Base-by-base conservation (phyloP, 2,329 filamentous ascomycete genomes). In the Colletotrichum sp. region DNA sequence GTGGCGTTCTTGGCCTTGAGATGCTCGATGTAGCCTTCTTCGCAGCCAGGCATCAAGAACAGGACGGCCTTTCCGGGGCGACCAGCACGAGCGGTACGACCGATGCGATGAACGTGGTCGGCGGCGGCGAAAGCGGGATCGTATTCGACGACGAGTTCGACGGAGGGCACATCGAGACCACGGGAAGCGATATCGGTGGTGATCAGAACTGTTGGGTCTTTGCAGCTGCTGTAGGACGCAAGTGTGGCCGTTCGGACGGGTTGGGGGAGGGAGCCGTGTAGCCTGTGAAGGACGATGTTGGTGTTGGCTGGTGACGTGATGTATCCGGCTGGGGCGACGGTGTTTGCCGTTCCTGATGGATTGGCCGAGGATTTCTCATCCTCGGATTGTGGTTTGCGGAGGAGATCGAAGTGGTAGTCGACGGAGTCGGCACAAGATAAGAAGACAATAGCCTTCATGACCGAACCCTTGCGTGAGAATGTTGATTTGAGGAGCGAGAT, bases 371-470 rank as follows among this genome's bases (percentile, higher is more conserved):
- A 18, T 15, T 71, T 70, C 28, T 81, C 73, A n/a, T 73, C 69
- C 69, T 77, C 72, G 15, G 82, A 24, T 18, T 61, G 67, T 0
- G 83, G 82, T 30, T 86, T 80, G 59, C 88, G 93, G 73, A 99
- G 91, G 5, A 98, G 87, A 76, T 98, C 94, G 83, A 96, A 99
- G 83, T 99, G 96, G 80, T 98, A 99, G 83, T 99, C 96, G 75
- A 99, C 97, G 2, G 95, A 97, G 83, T 99, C 97, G 24, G 97
- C 96, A 81, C 97, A 99, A 13, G 96, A 98, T 65, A 99, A 94
- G 86, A 99, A 99, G 43, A 99, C 90, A 76, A 99, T 98, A 26
- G 94, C 95, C 85, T 99, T 99, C 95, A 98, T 98, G 21, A 98
- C 94, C 2, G 95, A 95, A 1, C 96, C 96, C 83, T 94, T 95